Base-by-base conservation (phyloP, 2,329 filamentous ascomycete species). In the Colletotrichum paranaense region DNA sequence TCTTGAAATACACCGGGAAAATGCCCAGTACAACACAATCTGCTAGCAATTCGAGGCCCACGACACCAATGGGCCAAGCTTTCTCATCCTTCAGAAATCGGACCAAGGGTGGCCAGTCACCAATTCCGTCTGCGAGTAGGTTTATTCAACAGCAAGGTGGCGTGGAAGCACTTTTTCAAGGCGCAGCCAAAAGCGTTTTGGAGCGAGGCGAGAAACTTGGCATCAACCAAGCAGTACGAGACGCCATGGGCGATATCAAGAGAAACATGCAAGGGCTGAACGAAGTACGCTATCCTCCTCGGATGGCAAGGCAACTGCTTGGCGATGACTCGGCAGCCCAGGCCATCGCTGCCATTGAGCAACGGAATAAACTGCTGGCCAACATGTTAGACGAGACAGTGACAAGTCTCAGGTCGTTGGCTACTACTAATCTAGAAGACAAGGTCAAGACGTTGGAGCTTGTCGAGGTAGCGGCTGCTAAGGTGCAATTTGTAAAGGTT, bases 221-320 rank as follows among this genome's bases (percentile, higher is more conserved):
- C 7, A 92, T 97, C 68, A 95, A 95, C 79, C 92, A 93, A 80
- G 93, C 92, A 0, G 91, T 97, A 7, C 89, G 94, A n/a, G 93
- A 94, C 76, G 94, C 94, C 22, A 89, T 97, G 79, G 92, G 92
- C 9, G 94, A 97, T 81, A 92, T 96, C 62, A 90, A 90, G 73
- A 93, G 93, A 78, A 95, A 95, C 76, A 90, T 95, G 76, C 89
- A 93, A 78, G 89, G 88, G 35, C 86, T 93, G 38, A 92, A 94
- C 75, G 89, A 90, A 69, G 85, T 86, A 2, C 84, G 87, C 38
- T 85, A 83, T 35, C 80, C 83, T 16, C 82, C 84, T 26, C 83
- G 82, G 63, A 80, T 82, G 7, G 79, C 81, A 12, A 81, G 80
- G 56, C 80, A 82, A 53, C 75, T 83, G 1, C 79, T 85, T 26